Conservation (phyloP, 306 rosid species). For the Myrica gale region DNA sequence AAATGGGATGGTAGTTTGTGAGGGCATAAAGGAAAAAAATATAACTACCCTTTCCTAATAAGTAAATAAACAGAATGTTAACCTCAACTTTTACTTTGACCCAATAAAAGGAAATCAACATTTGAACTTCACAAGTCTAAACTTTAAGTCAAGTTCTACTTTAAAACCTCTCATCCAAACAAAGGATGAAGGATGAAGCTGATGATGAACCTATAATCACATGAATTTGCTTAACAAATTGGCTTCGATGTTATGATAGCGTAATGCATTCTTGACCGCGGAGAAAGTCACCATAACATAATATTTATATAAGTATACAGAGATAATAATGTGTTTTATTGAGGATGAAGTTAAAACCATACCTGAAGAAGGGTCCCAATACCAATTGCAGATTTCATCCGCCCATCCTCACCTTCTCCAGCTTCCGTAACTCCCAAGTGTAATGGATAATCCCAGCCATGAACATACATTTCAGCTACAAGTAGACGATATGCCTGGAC, state of each 20-base stretch:
- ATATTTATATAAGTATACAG: background rate
- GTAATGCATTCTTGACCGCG: slow-evolving; percentile 11
- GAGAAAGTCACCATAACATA: background rate
- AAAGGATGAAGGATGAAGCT: slow-evolving; percentile 1
- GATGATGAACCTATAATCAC: background rate
- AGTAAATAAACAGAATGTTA: too few relatives aligned
- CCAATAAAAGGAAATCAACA: background rate
- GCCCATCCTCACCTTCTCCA: slow-evolving; percentile 99
- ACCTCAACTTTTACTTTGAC: too few relatives aligned
- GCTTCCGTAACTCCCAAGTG: slow-evolving; percentile 99
- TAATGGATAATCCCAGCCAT: slow-evolving; percentile 95
- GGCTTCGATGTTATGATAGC: background rate
- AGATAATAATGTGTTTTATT: background rate
- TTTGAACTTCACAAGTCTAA: background rate
- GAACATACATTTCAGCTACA: slow-evolving; percentile 96
- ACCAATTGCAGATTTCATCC: slow-evolving; percentile 99
- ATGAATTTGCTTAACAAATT: slow-evolving; percentile 11
- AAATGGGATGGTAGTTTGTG: too few relatives aligned
- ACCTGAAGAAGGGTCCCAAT: slow-evolving; percentile 99
- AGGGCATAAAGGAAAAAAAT: too few relatives aligned
- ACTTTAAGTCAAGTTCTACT: background rate
- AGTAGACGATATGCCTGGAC: slow-evolving; percentile 96
- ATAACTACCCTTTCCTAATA: too few relatives aligned
- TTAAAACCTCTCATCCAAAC: background rate
- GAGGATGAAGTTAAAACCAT: slow-evolving; percentile 23